Base-by-base conservation (phyloP, 768 basidiomycete genomes). In the Lyophyllum decastes region DNA sequence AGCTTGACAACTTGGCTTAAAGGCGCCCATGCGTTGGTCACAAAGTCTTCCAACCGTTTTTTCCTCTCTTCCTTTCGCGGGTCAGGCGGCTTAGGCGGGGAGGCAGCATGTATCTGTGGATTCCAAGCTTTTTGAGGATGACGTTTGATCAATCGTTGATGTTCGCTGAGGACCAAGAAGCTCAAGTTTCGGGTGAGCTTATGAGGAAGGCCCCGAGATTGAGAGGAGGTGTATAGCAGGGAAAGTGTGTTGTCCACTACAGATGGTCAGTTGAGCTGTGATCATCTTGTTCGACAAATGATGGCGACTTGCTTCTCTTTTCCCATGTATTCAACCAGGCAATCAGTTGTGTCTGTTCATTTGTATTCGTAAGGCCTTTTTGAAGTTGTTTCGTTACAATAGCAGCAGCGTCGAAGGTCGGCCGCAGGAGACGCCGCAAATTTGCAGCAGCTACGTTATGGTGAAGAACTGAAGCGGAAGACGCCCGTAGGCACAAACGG, bases 191-290 rank as follows among this genome's bases (percentile, higher is more conserved):
- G 79, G 6, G 86, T 84, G 6, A 85, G 62, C 55, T 72, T 73
- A 65, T 89, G 86, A 11, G 88, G 69, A 14, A 88, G 70, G 14
- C 90, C 90, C 25, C 87, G 82, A 33, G 83, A 80, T 56, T 76
- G 75, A 3, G 82, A 80, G n/a, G 90, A 86, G 25, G 77, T 82
- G 70, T 83, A 79, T 46, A 92, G 67, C 9, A 92, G 61, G 30
- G 77, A 76, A 40, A 92, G 76, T 0, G 89, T 90, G 57, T 78
- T 80, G 64, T 92, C 89, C 70, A 89, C 90, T 92, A 58, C 7
- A 52, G 44, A 38, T 54, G 45, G 21, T 54, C 9, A 48, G 22
- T 14, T n/a, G 16, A 51, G 33, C 54, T 54, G 66, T 46, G 27
- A 40, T 19, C 16, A 53, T 5, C 7, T 49, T 30, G n/a, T 0